These are phyloP conservation scores for Prillingera fragicola DNA, from an alignment of 1,284 basidiomycete genomes.

Conservation along the genomic window DNA sequence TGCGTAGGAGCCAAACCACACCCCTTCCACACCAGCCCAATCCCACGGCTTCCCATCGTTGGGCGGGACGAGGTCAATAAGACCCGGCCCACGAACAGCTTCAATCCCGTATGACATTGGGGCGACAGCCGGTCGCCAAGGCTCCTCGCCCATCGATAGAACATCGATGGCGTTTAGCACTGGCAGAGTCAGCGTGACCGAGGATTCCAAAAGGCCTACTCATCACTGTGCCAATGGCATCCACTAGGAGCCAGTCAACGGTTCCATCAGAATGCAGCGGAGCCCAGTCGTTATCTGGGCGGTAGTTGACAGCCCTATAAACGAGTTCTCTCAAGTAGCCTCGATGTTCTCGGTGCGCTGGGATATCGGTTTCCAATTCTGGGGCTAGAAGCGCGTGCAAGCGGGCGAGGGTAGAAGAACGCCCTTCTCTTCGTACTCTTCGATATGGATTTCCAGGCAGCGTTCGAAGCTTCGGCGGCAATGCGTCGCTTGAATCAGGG, in stretches of 20 bases:
- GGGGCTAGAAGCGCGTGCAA: conserved; percentile 28
- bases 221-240: conserved; percentile 42
- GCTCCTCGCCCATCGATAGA: conserved; percentile 20
- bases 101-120: conserved; percentile 32
- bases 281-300: conserved; percentile 33
- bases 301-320: conserved; percentile 28
- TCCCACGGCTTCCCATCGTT: conserved; percentile 29
- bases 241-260: conserved; percentile 37
- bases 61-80: conserved; percentile 24
- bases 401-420: conserved; percentile 22
- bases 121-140: conserved; percentile 25
- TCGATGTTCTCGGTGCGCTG: conserved; percentile 21
- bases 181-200: conserved; percentile 6
- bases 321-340: conserved; percentile 34
- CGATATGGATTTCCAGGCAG: conserved; percentile 11
- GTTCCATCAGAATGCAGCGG: conserved; percentile 33
- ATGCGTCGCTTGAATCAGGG: conserved; percentile 12
- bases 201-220: conserved; percentile 20
- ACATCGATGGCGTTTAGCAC: conserved; percentile 35
- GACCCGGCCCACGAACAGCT: conserved; percentile 26
- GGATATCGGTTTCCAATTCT: conserved; percentile 17
- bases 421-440: too few species aligned
- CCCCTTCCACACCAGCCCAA: conserved; percentile 38
- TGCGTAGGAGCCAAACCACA: conserved; percentile 42
- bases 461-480: conserved; percentile 1